Conservation (phyloP, 2,329 filamentous ascomycete genomes). For the Alternaria triticina region DNA sequence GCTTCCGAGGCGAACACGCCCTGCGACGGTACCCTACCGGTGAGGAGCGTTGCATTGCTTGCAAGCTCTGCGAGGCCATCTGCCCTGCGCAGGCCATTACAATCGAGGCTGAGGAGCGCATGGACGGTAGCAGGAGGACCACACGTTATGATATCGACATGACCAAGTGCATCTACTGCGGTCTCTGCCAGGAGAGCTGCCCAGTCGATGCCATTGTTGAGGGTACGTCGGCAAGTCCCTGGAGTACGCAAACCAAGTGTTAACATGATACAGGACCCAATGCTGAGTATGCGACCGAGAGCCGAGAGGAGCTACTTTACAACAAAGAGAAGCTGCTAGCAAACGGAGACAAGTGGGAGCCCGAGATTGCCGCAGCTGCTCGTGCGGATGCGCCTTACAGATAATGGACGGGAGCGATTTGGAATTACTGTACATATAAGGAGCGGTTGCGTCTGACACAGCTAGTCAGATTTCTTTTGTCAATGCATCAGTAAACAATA, state of each 20-base stretch:
- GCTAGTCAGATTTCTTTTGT: slow-evolving; percentile 33
- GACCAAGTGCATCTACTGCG: slow-evolving; percentile 99
- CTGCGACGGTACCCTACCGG: slow-evolving; percentile 94
- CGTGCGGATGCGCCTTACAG: slow-evolving; percentile 85
- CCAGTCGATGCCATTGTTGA: slow-evolving; percentile 94
- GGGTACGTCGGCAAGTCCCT: slow-evolving; percentile 52
- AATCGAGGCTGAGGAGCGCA: slow-evolving; percentile 97
- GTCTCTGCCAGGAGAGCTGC: slow-evolving; percentile 98
- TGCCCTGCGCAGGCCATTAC: slow-evolving; percentile 99
- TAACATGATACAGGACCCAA: slow-evolving; percentile 62
- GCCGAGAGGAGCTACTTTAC: slow-evolving; percentile 92
- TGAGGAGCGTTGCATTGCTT: slow-evolving; percentile 98
- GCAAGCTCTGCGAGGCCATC: slow-evolving; percentile 98
- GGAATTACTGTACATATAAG: slow-evolving; percentile 43
- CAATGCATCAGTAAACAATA: slow-evolving; percentile 11
- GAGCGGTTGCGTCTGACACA: slow-evolving; percentile 23
- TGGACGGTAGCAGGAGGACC: slow-evolving; percentile 91
- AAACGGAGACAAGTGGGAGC: slow-evolving; percentile 83
- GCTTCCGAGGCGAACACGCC: slow-evolving; percentile 98
- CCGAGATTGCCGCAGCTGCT: slow-evolving; percentile 89
- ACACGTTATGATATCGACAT: slow-evolving; percentile 99
- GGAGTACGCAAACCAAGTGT: neutral
- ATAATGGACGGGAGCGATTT: slow-evolving; percentile 29
- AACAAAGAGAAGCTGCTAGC: slow-evolving; percentile 94
- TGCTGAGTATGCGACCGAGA: slow-evolving; percentile 77